These are phyloP conservation scores for Sporisorium reilianum DNA, from an alignment of 1,284 basidiomycete species.

Conservation along the genomic window DNA sequence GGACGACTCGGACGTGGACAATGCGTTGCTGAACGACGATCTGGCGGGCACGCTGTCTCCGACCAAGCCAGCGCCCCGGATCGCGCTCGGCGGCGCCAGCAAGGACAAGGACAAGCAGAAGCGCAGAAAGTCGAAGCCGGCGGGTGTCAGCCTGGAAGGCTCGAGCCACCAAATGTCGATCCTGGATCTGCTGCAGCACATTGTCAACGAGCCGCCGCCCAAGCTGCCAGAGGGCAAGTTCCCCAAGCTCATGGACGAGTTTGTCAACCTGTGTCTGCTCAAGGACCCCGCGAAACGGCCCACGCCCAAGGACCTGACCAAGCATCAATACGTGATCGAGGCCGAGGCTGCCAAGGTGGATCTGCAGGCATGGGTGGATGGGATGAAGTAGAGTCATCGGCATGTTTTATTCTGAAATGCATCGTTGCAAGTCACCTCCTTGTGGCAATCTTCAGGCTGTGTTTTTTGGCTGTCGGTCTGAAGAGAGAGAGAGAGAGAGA, in stretches of 20 bases:
- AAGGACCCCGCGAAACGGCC: slow-evolving; percentile 63
- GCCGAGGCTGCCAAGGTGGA: slow-evolving; percentile 49
- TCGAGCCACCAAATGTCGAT: slow-evolving; percentile 96
- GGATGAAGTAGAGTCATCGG: slow-evolving; percentile 24
- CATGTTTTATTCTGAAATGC: neutral
- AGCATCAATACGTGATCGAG: slow-evolving; percentile 54
- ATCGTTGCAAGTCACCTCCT: neutral
- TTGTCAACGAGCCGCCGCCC: slow-evolving; percentile 78
- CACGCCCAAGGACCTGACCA: slow-evolving; percentile 64
- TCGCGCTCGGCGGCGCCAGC: slow-evolving; percentile 1
- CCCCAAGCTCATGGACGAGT: slow-evolving; percentile 57
- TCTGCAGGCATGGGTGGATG: slow-evolving; percentile 56
- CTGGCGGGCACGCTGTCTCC: slow-evolving; percentile 60
- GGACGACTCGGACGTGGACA: slow-evolving; percentile 36
- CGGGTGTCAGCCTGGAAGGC: slow-evolving; percentile 87
- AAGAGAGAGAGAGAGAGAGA: too few relatives aligned
- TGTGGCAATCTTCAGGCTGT: neutral
- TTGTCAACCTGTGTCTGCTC: slow-evolving; percentile 62
- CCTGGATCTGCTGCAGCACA: slow-evolving; percentile 94
- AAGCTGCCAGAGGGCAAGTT: slow-evolving; percentile 59
- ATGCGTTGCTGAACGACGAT: slow-evolving; percentile 38
- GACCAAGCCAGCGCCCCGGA: slow-evolving; percentile 42
- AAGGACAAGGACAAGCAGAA: slow-evolving; percentile 63
- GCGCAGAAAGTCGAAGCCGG: slow-evolving; percentile 69
- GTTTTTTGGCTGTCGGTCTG: slow-evolving; percentile 1